Evolutionary conservation across 495 filamentous ascomycete species (phyloP).

Genomic region (Penicillium fimorum): DNA sequence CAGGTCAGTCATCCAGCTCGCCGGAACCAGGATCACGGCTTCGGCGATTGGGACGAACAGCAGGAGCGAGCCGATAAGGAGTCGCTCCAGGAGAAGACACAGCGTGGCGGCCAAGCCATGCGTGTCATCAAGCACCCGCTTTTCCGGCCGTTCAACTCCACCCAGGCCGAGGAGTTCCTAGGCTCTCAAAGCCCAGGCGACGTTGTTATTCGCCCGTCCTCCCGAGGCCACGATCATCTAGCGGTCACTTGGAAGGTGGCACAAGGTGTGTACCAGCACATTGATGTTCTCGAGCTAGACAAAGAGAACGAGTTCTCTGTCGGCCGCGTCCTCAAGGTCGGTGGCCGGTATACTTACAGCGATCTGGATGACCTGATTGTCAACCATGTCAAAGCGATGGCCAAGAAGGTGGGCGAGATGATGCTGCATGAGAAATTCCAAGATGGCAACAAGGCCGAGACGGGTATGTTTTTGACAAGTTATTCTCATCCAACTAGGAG

Average conservation of each 20-base stretch:
- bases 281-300: conserved; percentile 93
- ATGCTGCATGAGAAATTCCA: conserved; percentile 90
- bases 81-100: conserved; percentile 75
- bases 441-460: conserved; percentile 70
- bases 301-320: conserved; percentile 96
- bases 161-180: conserved; percentile 91
- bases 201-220: conserved; percentile 91
- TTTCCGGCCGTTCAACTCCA: conserved; percentile 88
- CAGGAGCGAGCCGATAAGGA: conserved; percentile 79
- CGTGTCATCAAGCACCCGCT: conserved; percentile 96
- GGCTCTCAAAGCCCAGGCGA: conserved; percentile 82
- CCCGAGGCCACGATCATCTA: conserved; percentile 89
- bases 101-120: conserved; percentile 74
- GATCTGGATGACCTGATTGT: conserved; percentile 98
- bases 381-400: conserved; percentile 95
- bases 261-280: conserved; percentile 90
- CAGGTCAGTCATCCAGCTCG: conserved; percentile 68
- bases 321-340: conserved; percentile 77
- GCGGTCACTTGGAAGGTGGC: conserved; percentile 98
- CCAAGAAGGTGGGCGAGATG: conserved; percentile 95
- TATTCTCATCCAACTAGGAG: conserved; percentile 1
- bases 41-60: conserved; percentile 79
- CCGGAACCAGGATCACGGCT: conserved; percentile 63
- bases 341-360: conserved; percentile 82
- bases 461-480: conserved; percentile 61